A percentile compares a stretch with the other conserved stretches of the same genome.
phyloP scores from a whole-genome alignment of 345 rosid species.

The Acer saccharum region DNA sequence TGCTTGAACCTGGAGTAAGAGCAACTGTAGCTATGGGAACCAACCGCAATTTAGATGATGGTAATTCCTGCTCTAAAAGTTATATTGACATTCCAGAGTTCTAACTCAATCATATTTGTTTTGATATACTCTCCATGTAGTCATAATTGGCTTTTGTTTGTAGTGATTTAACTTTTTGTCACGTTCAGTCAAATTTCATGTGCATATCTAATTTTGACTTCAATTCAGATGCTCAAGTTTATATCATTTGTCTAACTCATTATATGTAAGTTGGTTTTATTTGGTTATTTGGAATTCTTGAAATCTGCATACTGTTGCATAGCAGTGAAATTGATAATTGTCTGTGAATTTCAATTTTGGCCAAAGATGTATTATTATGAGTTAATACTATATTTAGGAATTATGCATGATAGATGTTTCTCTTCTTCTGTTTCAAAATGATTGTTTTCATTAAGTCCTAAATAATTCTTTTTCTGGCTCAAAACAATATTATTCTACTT shows the following conservation, averaged over 20 bases:
- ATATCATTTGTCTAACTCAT: neutral
- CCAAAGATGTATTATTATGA: neutral
- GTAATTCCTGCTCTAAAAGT: conserved; percentile 28
- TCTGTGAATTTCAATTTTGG: neutral
- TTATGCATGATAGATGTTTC: neutral
- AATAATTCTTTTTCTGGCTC: neutral
- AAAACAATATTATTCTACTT: neutral
- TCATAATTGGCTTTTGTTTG: neutral
- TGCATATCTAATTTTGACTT: neutral
- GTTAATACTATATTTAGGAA: neutral
- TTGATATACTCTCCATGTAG: neutral
- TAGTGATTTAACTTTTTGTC: neutral
- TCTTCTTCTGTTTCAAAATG: neutral
- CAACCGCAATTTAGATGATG: conserved; percentile 57
- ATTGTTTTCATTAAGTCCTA: neutral
- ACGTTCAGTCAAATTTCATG: neutral
- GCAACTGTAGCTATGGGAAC: conserved; percentile 92
- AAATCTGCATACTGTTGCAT: neutral
- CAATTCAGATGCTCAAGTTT: neutral
- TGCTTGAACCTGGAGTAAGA: conserved; percentile 73
- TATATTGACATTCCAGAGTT: conserved; percentile 6
- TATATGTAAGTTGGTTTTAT: neutral
- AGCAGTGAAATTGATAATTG: neutral
- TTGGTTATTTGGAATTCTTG: neutral
- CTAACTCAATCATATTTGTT: neutral